Evolutionary conservation across 169 alveolate genomes (phyloP).

Genomic region (Plasmodium gaboni): DNA sequence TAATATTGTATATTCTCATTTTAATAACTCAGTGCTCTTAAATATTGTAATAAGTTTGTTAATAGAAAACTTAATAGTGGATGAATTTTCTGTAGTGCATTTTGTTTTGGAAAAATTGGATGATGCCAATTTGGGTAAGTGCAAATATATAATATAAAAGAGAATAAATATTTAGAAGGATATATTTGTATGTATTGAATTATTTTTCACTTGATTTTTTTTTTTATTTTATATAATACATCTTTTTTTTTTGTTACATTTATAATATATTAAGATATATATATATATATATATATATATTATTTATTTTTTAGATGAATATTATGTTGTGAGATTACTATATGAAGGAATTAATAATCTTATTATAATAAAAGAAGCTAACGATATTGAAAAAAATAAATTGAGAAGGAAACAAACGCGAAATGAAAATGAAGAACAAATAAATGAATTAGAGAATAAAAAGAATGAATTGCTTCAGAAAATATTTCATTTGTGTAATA

Average conservation of each 20-base stretch:
- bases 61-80: constrained; percentile 40
- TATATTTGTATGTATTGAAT: not conserved
- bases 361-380: constrained; percentile 34
- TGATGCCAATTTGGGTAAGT: constrained; percentile 49
- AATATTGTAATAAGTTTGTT: constrained; percentile 50
- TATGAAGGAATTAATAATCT: constrained; percentile 45
- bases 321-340: constrained; percentile 26
- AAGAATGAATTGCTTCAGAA: constrained; percentile 42
- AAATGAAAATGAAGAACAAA: constrained; percentile 58
- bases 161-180: not conserved
- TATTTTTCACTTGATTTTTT: not conserved
- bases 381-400: constrained; percentile 46
- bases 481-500: constrained; percentile 49
- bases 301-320: constrained; percentile 43
- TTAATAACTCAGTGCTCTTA: constrained; percentile 49
- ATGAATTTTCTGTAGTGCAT: constrained; percentile 55
- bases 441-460: constrained; percentile 67
- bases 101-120: constrained; percentile 53
- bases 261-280: not conserved
- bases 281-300: constrained; percentile 1
- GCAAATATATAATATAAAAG: too few species aligned
- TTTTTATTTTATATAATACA: not conserved
- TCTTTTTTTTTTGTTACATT: not conserved
- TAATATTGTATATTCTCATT: constrained; percentile 38
- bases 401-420: constrained; percentile 53